phyloP scores from a whole-genome alignment of 805 yeast species.

The Hanseniaspora jakobsenii region DNA sequence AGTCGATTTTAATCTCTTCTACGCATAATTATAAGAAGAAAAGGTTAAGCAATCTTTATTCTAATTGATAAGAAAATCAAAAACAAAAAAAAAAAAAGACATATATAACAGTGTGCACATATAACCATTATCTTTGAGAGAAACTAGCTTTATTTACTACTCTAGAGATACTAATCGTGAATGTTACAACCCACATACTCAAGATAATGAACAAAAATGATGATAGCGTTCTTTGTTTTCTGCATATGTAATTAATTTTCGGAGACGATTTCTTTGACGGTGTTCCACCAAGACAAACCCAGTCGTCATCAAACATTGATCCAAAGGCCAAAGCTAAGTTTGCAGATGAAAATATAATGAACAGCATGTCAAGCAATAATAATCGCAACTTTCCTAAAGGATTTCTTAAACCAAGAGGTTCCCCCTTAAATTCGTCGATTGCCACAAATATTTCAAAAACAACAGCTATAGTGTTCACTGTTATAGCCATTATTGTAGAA shows the following conservation, averaged over 20 bases:
- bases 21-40: no score
- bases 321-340: conserved; percentile 77
- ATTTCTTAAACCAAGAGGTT: conserved; percentile 80
- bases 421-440: conserved; percentile 81
- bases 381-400: conserved; percentile 74
- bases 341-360: conserved; percentile 81
- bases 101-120: neutral
- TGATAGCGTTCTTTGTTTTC: conserved; percentile 65
- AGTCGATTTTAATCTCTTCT: no score
- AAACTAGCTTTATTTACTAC: conserved; percentile 54
- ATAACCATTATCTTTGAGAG: conserved; percentile 1
- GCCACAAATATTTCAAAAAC: conserved; percentile 71
- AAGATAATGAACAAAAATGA: conserved; percentile 66
- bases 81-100: neutral
- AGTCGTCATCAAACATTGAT: conserved; percentile 62
- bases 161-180: conserved; percentile 68
- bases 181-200: conserved; percentile 73
- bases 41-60: no score
- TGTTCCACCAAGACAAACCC: conserved; percentile 50
- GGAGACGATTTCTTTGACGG: conserved; percentile 23
- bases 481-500: conserved; percentile 84
- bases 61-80: no score
- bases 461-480: conserved; percentile 68
- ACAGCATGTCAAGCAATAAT: conserved; percentile 68
- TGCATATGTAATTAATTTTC: conserved; percentile 47